These are phyloP conservation scores for Pulchroboletus neoregius DNA, from an alignment of 1,284 basidiomycete genomes.

Conservation along the genomic window DNA sequence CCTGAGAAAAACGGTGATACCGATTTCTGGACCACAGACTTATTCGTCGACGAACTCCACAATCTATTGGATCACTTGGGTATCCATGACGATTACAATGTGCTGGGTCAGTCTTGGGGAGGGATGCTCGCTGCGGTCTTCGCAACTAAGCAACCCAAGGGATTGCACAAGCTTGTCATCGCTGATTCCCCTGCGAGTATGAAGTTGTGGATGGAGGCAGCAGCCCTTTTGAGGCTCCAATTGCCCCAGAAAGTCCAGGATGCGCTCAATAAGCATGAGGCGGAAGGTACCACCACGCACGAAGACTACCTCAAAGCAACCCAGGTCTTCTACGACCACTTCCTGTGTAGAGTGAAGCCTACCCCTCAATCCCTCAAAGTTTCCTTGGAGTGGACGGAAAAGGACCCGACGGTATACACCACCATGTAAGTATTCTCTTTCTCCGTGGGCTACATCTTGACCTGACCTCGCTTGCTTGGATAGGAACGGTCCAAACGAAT, in stretches of 20 bases:
- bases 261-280: constrained; percentile 44
- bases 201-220: constrained; percentile 37
- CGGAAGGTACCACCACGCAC: constrained; percentile 41
- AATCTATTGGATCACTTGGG: constrained; percentile 40
- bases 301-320: constrained; percentile 46
- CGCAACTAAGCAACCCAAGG: constrained; percentile 37
- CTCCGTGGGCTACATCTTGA: neutral
- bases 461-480: neutral
- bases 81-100: constrained; percentile 36
- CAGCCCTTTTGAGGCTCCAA: constrained; percentile 31
- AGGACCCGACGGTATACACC: constrained; percentile 48
- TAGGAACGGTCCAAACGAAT: constrained; percentile 54
- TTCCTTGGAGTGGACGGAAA: constrained; percentile 31
- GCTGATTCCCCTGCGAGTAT: constrained; percentile 40
- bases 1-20: constrained; percentile 35
- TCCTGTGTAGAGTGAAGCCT: constrained; percentile 46
- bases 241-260: constrained; percentile 45
- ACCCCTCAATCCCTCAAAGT: constrained; percentile 36
- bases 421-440: constrained; percentile 38
- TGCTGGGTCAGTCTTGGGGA: constrained; percentile 52
- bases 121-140: constrained; percentile 44
- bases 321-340: constrained; percentile 40
- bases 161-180: constrained; percentile 41
- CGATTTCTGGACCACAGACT: constrained; percentile 42
- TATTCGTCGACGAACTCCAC: constrained; percentile 47